These are phyloP conservation scores for Nicotiana noctiflora DNA, from an alignment of 257 asterid species.

Conservation along the genomic window DNA sequence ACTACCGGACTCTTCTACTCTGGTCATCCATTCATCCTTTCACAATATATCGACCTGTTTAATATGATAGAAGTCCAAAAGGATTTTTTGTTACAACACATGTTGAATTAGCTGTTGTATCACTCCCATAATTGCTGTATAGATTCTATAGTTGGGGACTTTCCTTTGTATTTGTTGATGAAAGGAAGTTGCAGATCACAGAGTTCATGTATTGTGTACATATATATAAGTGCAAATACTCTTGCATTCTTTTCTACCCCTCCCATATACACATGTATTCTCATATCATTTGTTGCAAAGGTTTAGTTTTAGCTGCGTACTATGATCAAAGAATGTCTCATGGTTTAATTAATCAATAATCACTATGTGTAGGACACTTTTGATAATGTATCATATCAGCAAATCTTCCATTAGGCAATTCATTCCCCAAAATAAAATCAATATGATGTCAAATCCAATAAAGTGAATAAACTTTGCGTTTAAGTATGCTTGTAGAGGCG, in stretches of 20 bases:
- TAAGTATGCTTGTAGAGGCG: no score
- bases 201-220: conserved; percentile 1
- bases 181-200: background rate
- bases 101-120: background rate
- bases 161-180: background rate
- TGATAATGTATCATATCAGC: no score
- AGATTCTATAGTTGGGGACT: background rate
- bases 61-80: background rate
- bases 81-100: background rate
- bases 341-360: no score
- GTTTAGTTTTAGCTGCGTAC: no score
- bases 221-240: background rate
- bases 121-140: background rate
- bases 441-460: no score
- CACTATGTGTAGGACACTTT: no score
- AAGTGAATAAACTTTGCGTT: no score
- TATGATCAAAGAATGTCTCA: no score
- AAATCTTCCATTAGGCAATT: no score
- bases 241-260: background rate
- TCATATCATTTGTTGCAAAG: background rate
- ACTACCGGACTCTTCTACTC: no score
- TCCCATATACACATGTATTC: no score
- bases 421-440: no score
- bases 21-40: background rate
- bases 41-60: background rate